Evolutionary conservation across 2,329 filamentous ascomycete species (phyloP).

Genomic region (Sporothrix curviconia): DNA sequence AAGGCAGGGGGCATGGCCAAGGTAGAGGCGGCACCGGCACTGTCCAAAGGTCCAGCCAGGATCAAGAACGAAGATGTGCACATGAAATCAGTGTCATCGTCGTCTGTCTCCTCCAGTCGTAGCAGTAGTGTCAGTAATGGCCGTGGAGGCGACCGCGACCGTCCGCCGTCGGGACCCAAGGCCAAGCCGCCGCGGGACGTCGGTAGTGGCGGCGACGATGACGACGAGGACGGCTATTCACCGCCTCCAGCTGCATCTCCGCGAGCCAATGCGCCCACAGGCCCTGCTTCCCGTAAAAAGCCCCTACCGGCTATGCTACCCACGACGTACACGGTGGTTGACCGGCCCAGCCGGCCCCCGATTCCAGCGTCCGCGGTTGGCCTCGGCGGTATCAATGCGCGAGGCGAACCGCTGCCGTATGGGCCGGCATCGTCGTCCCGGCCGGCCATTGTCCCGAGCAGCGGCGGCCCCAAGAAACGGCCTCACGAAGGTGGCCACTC

Average conservation of each 20-base stretch:
- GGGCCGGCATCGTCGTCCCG: conserved; percentile 18
- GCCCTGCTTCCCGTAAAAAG: conserved; percentile 10
- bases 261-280: background rate
- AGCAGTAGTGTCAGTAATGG: conserved; percentile 12
- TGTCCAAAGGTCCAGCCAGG: too few relatives aligned
- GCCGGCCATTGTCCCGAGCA: conserved; percentile 32
- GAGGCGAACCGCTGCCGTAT: conserved; percentile 23
- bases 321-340: conserved; percentile 17
- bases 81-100: too few relatives aligned
- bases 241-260: conserved; percentile 15
- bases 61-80: too few relatives aligned
- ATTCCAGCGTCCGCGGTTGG: conserved; percentile 12
- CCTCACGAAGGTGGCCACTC: conserved; percentile 33
- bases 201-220: background rate
- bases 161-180: conserved; percentile 1
- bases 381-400: conserved; percentile 26
- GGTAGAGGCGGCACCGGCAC: too few relatives aligned
- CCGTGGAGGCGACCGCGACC: background rate
- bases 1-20: too few relatives aligned
- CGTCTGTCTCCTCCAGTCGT: conserved; percentile 6
- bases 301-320: conserved; percentile 17
- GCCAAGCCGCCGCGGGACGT: background rate
- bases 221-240: conserved; percentile 16
- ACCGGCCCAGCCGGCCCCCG: conserved; percentile 8
- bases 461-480: conserved; percentile 34